Conservation (phyloP, 2,329 filamentous ascomycete genomes). For the Aureobasidium musti region DNA sequence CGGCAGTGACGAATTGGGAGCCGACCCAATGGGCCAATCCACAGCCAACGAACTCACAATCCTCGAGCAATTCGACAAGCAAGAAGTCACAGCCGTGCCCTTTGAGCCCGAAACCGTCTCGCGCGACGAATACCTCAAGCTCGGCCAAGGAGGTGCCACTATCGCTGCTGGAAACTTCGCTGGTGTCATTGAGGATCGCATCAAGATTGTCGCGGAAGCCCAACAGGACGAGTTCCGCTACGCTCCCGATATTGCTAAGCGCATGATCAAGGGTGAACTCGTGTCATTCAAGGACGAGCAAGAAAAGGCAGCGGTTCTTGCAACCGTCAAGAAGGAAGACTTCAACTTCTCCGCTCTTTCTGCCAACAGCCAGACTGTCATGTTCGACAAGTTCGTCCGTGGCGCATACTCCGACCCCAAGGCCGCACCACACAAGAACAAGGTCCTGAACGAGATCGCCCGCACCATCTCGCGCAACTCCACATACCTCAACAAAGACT, state of each 20-base stretch:
- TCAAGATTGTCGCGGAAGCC: slow-evolving; percentile 33
- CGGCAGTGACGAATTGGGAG: slow-evolving; percentile 22
- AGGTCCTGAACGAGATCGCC: slow-evolving; percentile 34
- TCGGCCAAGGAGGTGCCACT: slow-evolving; percentile 35
- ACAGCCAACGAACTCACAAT: slow-evolving; percentile 31
- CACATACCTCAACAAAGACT: slow-evolving; percentile 37
- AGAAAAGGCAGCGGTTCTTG: slow-evolving; percentile 32
- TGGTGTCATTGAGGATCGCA: slow-evolving; percentile 37
- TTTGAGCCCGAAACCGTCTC: slow-evolving; percentile 29
- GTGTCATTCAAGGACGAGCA: slow-evolving; percentile 32
- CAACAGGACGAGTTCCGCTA: slow-evolving; percentile 32
- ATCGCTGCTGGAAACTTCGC: slow-evolving; percentile 36
- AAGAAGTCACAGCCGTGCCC: slow-evolving; percentile 31
- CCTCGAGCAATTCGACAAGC: slow-evolving; percentile 32
- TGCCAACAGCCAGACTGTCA: slow-evolving; percentile 28
- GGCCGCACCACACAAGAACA: slow-evolving; percentile 33
- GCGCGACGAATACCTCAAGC: slow-evolving; percentile 31
- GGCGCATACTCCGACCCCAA: slow-evolving; percentile 35
- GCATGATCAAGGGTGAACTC: slow-evolving; percentile 33
- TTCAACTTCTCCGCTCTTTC: slow-evolving; percentile 31
- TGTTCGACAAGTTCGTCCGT: slow-evolving; percentile 35
- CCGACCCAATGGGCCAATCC: slow-evolving; percentile 23
- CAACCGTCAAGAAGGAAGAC: slow-evolving; percentile 29
- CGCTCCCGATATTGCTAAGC: slow-evolving; percentile 32
- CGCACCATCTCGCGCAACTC: slow-evolving; percentile 34